Conservation (phyloP, 1,139 yeast species). For the Saccharomyces hybrid region DNA sequence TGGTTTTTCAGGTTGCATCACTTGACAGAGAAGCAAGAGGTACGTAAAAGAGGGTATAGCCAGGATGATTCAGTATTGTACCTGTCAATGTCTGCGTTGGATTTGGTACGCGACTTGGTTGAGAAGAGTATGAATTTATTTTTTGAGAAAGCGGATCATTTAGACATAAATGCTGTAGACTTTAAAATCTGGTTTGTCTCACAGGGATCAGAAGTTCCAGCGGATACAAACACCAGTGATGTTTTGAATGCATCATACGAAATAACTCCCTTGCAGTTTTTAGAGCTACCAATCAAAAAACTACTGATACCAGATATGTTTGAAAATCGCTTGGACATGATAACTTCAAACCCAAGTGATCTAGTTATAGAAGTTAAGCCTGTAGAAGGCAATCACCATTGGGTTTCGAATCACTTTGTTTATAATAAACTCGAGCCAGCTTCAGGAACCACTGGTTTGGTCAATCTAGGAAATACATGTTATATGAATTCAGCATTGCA, state of each 20-base stretch:
- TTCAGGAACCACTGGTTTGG: constrained; percentile 56
- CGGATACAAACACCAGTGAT: constrained; percentile 5
- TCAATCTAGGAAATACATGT: constrained; percentile 87
- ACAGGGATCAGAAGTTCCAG: constrained; percentile 8
- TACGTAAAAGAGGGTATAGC: constrained; percentile 16
- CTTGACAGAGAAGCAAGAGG: constrained; percentile 28
- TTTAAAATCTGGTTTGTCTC: constrained; percentile 32
- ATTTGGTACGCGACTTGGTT: constrained; percentile 18
- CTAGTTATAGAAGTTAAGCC: constrained; percentile 31
- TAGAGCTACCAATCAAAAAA: constrained; percentile 19
- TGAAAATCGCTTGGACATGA: constrained; percentile 15
- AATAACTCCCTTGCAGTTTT: constrained; percentile 27
- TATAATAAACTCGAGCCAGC: constrained; percentile 31
- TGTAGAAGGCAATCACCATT: constrained; percentile 22
- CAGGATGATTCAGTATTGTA: constrained; percentile 13
- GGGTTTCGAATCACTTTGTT: constrained; percentile 33
- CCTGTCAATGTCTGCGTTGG: constrained; percentile 20
- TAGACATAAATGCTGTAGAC: constrained; percentile 17
- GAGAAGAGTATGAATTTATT: constrained; percentile 23
- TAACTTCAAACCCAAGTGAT: constrained; percentile 22
- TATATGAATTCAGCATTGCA: constrained; percentile 96
- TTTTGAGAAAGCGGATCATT: constrained; percentile 17
- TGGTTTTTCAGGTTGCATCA: constrained; percentile 48
- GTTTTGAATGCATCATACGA: constrained; percentile 16
- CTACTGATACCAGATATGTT: constrained; percentile 21